These are phyloP conservation scores for Starmerella tilneyi DNA, from an alignment of 805 yeast genomes.

Conservation along the genomic window DNA sequence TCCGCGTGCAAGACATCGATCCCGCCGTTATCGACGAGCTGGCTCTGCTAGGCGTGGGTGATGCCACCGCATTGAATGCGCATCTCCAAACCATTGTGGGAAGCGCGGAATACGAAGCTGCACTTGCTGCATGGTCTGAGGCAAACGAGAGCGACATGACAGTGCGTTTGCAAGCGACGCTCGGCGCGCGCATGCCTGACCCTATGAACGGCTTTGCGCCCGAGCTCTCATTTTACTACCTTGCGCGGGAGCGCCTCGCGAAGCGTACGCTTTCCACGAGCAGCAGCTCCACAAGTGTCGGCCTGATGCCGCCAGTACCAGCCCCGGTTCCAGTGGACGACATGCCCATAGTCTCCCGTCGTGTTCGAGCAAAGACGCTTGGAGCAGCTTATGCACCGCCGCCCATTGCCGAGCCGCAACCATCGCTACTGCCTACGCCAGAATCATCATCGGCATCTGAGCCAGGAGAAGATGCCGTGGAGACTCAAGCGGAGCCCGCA, in stretches of 20 bases:
- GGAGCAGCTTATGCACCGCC: conserved; percentile 16
- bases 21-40: conserved; percentile 60
- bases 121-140: conserved; percentile 51
- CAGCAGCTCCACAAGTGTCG: background rate
- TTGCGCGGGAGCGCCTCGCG: conserved; percentile 73
- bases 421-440: background rate
- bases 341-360: conserved; percentile 7
- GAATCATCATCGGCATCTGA: conserved; percentile 1
- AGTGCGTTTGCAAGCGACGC: background rate
- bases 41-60: conserved; percentile 69
- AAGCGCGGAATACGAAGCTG: conserved; percentile 55
- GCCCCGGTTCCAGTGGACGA: background rate
- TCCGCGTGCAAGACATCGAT: conserved; percentile 53
- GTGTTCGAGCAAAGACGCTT: conserved; percentile 18
- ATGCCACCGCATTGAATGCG: conserved; percentile 41
- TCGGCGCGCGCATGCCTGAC: conserved; percentile 27
- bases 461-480: background rate
- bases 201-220: conserved; percentile 89
- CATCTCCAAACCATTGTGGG: conserved; percentile 49
- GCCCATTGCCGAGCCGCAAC: background rate
- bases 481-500: background rate
- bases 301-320: background rate
- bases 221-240: conserved; percentile 68
- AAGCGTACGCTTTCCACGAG: conserved; percentile 29
- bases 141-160: conserved; percentile 12